Evolutionary conservation across 352 stramenopile species (phyloP).

Genomic region (Globisporangium sylvaticum): DNA sequence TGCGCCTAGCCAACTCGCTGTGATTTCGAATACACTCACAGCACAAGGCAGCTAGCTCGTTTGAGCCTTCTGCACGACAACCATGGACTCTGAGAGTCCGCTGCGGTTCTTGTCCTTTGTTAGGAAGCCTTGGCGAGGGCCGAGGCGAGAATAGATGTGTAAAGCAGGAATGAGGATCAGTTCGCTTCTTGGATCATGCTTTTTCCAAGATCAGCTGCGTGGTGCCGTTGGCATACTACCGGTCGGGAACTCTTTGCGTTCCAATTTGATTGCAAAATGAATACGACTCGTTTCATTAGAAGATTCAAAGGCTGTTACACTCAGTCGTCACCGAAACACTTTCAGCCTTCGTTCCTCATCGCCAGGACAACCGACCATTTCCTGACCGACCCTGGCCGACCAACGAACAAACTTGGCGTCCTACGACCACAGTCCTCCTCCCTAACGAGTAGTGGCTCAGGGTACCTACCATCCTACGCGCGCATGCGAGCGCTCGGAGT

Average conservation of each 20-base stretch:
- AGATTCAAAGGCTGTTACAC: no score
- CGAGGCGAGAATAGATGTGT: neutral
- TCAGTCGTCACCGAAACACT: no score
- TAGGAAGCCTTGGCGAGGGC: neutral
- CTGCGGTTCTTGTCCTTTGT: neutral
- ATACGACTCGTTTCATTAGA: no score
- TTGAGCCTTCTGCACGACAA: neutral
- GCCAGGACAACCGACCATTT: neutral
- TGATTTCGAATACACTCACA: neutral
- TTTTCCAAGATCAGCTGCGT: neutral
- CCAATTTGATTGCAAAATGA: no score
- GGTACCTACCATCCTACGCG: neutral
- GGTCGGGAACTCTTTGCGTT: neutral
- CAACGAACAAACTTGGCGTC: neutral
- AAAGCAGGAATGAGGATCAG: neutral
- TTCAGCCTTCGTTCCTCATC: no score
- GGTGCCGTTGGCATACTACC: neutral
- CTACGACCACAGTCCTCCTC: neutral
- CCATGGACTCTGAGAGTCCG: neutral
- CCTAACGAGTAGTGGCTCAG: neutral
- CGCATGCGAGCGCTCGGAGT: constrained; percentile 14
- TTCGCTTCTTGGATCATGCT: neutral
- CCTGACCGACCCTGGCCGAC: neutral
- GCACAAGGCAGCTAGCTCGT: neutral
- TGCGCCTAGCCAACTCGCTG: neutral